Evolutionary conservation across 163 green algal genomes (phyloP), one percentile per base, ranked within the genome.

Genomic region (Volvox carteri): DNA sequence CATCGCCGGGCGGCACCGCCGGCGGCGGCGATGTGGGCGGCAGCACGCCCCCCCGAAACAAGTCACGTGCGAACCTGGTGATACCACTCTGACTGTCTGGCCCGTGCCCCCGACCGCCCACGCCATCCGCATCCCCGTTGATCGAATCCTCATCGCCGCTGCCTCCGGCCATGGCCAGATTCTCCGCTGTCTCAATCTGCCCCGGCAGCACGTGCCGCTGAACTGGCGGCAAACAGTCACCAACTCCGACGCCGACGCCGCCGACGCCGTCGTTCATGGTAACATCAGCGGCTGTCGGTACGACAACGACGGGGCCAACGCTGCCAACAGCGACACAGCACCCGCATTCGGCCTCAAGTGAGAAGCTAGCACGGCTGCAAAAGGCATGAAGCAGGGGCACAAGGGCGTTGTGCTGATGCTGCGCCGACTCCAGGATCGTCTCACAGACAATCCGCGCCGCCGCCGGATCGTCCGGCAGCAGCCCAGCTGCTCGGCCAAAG

Each of bases 41-140:
- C 35, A 35, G 8, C 68, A 30, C 16, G 37, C 14, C 9, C 35
- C 37, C 62, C 9, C n/a, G 8, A n/a, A 74, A 44, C 62, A 74
- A n/a, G 62, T 74, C 68, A 8, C 68, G 68, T 37, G 68, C 37
- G 37, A 77, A 77, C 4, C 39, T 21, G 9, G 37, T 52, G 68
- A 77, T 77, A 37, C 68, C 68, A 37, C 68, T 77, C 68, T 77
- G 68, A 37, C 68, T 77, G 37, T 52, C 68, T 14, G 68, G 68
- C 37, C 68, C 68, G 68, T 77, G 37, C 12, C 39, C 68, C 11
- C 68, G 68, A 37, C 35, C 37, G 37, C 19, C 16, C 28, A 4
- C 62, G 62, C n/a, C 30, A n/a, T n/a, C 62, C 9, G 28, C 62
- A 42, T 42, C 62, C 8, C 30, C 62, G 30, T 8, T 74, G 30